Evolutionary conservation across 148 eudicot genomes (phyloP).

Genomic region (Silene latifolia): DNA sequence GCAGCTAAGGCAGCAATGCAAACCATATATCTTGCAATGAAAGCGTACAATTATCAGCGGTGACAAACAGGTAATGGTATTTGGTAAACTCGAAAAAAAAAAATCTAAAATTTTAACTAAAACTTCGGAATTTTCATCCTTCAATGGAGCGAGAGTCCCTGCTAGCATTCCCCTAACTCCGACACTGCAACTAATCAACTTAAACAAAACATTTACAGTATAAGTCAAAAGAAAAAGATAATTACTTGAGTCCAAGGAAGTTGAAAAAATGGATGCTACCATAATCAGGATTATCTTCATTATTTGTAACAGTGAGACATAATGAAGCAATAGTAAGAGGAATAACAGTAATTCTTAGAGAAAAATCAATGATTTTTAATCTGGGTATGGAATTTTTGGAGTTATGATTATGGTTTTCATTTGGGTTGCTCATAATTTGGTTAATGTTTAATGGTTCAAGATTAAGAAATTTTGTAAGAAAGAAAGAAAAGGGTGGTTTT

Average conservation of each 20-base stretch:
- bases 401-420: conserved; percentile 8
- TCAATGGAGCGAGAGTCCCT: too few relatives aligned
- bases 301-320: conserved; percentile 61
- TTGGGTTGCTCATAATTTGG: conserved; percentile 10
- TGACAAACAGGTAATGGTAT: too few relatives aligned
- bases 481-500: background rate
- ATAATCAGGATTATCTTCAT: conserved; percentile 53
- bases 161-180: too few relatives aligned
- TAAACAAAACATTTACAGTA: background rate
- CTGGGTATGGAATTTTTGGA: conserved; percentile 19
- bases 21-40: conserved; percentile 59
- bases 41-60: background rate
- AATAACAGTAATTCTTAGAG: conserved; percentile 54
- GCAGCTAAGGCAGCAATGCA: conserved; percentile 55
- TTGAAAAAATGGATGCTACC: conserved; percentile 56
- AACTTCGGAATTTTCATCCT: too few relatives aligned
- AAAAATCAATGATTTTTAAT: conserved; percentile 53
- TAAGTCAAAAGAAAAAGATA: too few relatives aligned
- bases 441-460: background rate
- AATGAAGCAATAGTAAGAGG: conserved; percentile 64
- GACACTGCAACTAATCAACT: background rate
- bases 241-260: conserved; percentile 69
- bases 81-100: too few relatives aligned
- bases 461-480: background rate
- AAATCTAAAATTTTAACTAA: too few relatives aligned